Base-by-base conservation (phyloP, 352 stramenopile species). In the Globisporangium nagaii region DNA sequence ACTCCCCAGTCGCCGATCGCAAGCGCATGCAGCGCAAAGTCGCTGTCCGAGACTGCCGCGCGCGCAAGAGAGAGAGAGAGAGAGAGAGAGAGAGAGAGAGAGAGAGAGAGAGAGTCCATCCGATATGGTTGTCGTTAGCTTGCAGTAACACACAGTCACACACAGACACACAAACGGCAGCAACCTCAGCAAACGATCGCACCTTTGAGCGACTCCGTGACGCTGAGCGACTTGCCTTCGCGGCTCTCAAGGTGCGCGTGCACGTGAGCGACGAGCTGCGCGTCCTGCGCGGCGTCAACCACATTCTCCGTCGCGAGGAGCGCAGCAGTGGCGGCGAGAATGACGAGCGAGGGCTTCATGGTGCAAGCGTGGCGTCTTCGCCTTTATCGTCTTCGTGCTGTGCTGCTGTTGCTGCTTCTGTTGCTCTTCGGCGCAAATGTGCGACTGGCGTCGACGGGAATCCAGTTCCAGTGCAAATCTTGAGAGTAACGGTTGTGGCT, bases 1-100 rank as follows among this genome's bases (percentile, higher is more conserved):
- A 70, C 59, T 7, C 75, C 75, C 75, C 75, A 86, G 57, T 86
- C 75, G 52, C 75, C 75, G 30, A 86, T 84, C 30, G 75, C 75
- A 37, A 84, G 73, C 15, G 73, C 65, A 24, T 58, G 52, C 7
- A 58, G 40, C 25, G 28, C 52, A 42, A 49, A 58, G 8, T 39
- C 52, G 11, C 25, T 28, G 22, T 58, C 27, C 19, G 20, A 28
- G 19, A 27, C 39, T 51, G 32, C 17, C n/a, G 31, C 10, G 10
- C 27, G 13, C 37, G 24, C n/a, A 37, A 15, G 17, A 3, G 6
- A 47, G 15, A 17, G 24, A 49, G 25, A 36, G 6, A 17, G n/a
- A 49, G 25, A 36, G 6, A 17, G n/a, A 15, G 17, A 3, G 6
- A 47, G 15, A 17, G 24, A 49, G 25, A 36, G 6, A 17, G n/a